Conservation (phyloP, 805 yeast species). For the Priceomyces medius region DNA sequence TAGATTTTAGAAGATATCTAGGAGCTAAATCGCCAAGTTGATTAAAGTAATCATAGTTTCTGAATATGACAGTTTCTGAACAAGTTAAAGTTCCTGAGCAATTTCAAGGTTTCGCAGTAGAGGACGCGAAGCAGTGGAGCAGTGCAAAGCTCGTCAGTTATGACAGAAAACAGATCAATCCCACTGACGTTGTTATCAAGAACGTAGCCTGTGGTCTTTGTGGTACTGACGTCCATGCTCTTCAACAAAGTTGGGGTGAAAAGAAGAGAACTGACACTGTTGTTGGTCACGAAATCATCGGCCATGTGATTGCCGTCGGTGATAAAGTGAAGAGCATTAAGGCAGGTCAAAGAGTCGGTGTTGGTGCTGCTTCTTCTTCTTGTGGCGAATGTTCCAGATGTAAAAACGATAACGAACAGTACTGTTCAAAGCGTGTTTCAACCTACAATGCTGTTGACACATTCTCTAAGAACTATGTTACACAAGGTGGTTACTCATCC, state of each 20-base stretch:
- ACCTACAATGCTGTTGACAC: slow-evolving; percentile 52
- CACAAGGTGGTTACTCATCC: slow-evolving; percentile 51
- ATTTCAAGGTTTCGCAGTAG: slow-evolving; percentile 32
- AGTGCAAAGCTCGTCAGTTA: slow-evolving; percentile 25
- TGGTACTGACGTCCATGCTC: slow-evolving; percentile 57
- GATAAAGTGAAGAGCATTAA: slow-evolving; percentile 48
- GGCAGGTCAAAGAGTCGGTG: slow-evolving; percentile 76
- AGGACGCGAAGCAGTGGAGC: slow-evolving; percentile 25
- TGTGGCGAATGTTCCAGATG: slow-evolving; percentile 65
- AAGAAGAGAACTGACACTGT: slow-evolving; percentile 37
- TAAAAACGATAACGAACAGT: slow-evolving; percentile 34
- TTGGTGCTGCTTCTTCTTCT: slow-evolving; percentile 67
- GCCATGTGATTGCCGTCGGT: slow-evolving; percentile 60
- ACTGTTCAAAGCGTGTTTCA: slow-evolving; percentile 48
- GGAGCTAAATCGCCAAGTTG: too few species aligned
- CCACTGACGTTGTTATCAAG: slow-evolving; percentile 52
- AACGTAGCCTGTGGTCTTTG: slow-evolving; percentile 65
- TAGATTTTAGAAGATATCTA: too few species aligned
- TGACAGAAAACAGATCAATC: slow-evolving; percentile 22
- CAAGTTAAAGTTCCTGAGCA: slow-evolving; percentile 19
- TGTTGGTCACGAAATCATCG: slow-evolving; percentile 67
- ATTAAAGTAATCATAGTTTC: too few species aligned
- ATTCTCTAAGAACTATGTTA: slow-evolving; percentile 23
- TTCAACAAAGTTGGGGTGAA: slow-evolving; percentile 51
- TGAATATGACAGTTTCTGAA: background rate